A percentile compares a stretch with the other conserved stretches of the same genome.
phyloP scores from a whole-genome alignment of 1,284 basidiomycete species.

The Cryptococcus depauperatus region DNA sequence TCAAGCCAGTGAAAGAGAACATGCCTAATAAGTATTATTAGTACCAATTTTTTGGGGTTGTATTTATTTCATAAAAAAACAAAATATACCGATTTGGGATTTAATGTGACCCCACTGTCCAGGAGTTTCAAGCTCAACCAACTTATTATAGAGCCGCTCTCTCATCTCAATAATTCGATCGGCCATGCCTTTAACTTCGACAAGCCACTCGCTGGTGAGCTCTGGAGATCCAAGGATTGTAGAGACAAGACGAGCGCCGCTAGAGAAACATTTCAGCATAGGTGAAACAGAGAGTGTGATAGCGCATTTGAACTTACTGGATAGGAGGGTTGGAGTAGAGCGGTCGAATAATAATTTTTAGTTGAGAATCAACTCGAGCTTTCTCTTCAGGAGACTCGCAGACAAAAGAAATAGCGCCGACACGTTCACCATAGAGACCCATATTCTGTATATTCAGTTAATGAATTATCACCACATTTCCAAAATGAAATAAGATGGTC shows the following conservation, averaged over 20 bases:
- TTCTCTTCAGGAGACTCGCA: constrained; percentile 68
- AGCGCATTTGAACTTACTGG: constrained; percentile 47
- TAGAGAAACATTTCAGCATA: constrained; percentile 24
- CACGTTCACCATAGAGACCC: constrained; percentile 95
- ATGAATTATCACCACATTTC: background rate
- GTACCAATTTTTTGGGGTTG: too few relatives aligned
- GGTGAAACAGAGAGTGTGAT: background rate
- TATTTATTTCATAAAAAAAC: too few relatives aligned
- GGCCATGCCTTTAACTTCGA: constrained; percentile 90
- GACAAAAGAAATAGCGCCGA: constrained; percentile 86
- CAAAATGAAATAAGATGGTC: constrained; percentile 3
- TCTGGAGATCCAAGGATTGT: constrained; percentile 69
- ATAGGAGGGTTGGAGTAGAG: constrained; percentile 98
- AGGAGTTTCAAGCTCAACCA: constrained; percentile 80
- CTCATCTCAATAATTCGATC: constrained; percentile 95
- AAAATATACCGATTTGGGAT: constrained; percentile 94
- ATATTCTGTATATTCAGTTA: too few relatives aligned
- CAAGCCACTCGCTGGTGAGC: constrained; percentile 78
- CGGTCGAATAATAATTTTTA: constrained; percentile 93
- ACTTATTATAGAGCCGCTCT: constrained; percentile 66
- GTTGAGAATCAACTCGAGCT: constrained; percentile 80
- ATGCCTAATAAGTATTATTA: constrained; percentile 22
- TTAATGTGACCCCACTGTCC: constrained; percentile 95
- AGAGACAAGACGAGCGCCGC: constrained; percentile 80
- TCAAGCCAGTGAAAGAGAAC: constrained; percentile 77